Evolutionary conservation across 2,329 filamentous ascomycete genomes (phyloP).

Genomic region (Penicillium sp.): DNA sequence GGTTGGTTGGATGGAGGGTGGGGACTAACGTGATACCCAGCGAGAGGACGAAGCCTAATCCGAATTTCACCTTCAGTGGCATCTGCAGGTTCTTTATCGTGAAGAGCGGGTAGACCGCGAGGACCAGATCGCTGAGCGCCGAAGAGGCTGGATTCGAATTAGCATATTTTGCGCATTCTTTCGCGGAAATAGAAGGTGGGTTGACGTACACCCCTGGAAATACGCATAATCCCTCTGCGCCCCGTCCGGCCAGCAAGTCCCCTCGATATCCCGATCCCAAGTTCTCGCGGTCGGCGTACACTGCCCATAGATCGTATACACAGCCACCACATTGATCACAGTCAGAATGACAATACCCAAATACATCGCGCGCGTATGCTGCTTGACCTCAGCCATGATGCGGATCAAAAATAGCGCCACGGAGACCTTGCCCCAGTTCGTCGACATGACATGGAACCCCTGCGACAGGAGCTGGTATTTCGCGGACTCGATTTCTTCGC

Average conservation of each 20-base stretch:
- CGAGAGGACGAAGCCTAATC: conserved; percentile 20
- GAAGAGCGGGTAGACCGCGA: conserved; percentile 20
- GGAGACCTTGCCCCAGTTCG: conserved; percentile 22
- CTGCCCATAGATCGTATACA: conserved; percentile 21
- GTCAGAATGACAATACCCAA: conserved; percentile 8
- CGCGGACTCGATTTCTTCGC: neutral
- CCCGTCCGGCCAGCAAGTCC: conserved; percentile 10
- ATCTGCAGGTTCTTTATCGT: conserved; percentile 21
- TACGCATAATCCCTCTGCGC: conserved; percentile 20
- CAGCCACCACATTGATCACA: conserved; percentile 10
- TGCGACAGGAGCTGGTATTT: conserved; percentile 22
- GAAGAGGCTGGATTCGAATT: conserved; percentile 11
- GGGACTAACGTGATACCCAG: conserved; percentile 20
- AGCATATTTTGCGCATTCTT: neutral
- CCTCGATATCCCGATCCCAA: conserved; percentile 8
- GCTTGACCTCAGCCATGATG: conserved; percentile 17
- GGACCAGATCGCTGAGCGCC: conserved; percentile 15
- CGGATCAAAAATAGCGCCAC: conserved; percentile 22
- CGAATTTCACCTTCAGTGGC: conserved; percentile 20
- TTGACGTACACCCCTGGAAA: conserved; percentile 21
- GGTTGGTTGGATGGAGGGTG: neutral
- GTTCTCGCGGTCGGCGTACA: conserved; percentile 11
- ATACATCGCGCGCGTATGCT: conserved; percentile 16
- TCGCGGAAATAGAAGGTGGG: neutral
- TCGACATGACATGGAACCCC: conserved; percentile 22